Evolutionary conservation across 2,329 filamentous ascomycete genomes (phyloP), one percentile per base, ranked within the genome.

Genomic region (Lasiodiplodia hormozganensis): DNA sequence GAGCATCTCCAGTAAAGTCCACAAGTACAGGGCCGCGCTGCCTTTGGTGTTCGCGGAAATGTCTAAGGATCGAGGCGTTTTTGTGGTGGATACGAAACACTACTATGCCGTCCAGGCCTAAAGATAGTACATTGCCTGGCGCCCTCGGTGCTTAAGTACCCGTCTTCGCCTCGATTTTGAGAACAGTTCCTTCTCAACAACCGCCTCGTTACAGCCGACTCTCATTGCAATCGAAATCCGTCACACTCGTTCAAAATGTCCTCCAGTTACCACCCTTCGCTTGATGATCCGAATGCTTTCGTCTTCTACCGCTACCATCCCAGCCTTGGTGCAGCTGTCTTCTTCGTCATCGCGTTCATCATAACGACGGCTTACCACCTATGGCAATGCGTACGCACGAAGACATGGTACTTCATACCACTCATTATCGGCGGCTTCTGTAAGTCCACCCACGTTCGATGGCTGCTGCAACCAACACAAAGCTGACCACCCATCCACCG

Each of bases 351-450:
- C 23, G 69, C 75, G 34, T 78, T 78, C 71, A 62, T 69, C 21
- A 11, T 73, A 4, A 60, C 71, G 14, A 77, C 82, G 0, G 25
- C 73, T 1, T 58, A 77, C 0, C 84, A 86, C 68, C 62, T 73
- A 21, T 78, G 74, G 47, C 78, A 81, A 53, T 70, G 85, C 31
- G 31, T 81, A 38, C 74, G 72, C 18, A 77, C 77, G 2, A 75
- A 79, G 38, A 82, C 82, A 1, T 86, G 83, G 82, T 87, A 84
- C 73, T 83, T 85, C 71, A 82, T 84, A 2, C 82, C 85, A 0
- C 83, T 87, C 57, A 71, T 84, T 3, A 74, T 87, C 18, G 85
- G 85, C 31, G 83, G 83, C 21, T 65, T 82, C 23, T 85, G 84
- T 86, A 57, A 21, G 38, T 16, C 36, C 36, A 12, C 36, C 36